Base-by-base conservation (phyloP, 1,284 basidiomycete species). In the Trametes sp. region DNA sequence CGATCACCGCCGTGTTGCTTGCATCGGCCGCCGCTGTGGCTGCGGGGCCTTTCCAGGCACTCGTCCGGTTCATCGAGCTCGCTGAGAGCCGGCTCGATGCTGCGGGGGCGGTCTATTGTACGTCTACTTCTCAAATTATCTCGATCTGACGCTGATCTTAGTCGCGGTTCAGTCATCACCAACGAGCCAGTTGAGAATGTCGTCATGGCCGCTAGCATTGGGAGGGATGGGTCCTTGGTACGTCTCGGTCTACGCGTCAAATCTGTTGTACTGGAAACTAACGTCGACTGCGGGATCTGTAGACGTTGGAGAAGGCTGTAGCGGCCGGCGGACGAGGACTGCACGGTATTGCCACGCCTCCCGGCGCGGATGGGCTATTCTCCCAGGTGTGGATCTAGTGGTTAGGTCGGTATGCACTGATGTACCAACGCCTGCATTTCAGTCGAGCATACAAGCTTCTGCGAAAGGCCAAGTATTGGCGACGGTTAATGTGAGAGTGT, bases 401-500 rank as follows among this genome's bases (percentile, higher is more conserved):
- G 9, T 8, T n/a, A n/a, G n/a, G n/a, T n/a, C n/a, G n/a, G n/a
- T n/a, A n/a, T n/a, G n/a, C n/a, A n/a, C n/a, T n/a, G n/a, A n/a
- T n/a, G n/a, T n/a, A n/a, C n/a, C n/a, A n/a, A n/a, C n/a, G n/a
- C n/a, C n/a, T n/a, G n/a, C n/a, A n/a, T n/a, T n/a, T n/a, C 13
- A 83, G 61, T 80, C 79, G 23, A 70, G 78, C 13, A 72, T 83
- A 56, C 80, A 81, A 61, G 78, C 76, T 4, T 80, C 78, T 31
- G 73, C 75, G 16, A 68, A 68, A 1, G 71, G 74, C n/a, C 76
- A 78, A 38, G 72, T 81, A 23, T 73, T 83, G 16, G 81, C 78
- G 19, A 74, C 79, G 4, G 79, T 81, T 33, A 83, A 83, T 56
- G 81, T 81, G 77, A n/a, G n/a, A n/a, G n/a, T n/a, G n/a, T n/a